A percentile compares a stretch with the other conserved stretches of the same genome.
Conservation (phyloP, 2,329 filamentous ascomycete species). For the Colletotrichum sublineola region DNA sequence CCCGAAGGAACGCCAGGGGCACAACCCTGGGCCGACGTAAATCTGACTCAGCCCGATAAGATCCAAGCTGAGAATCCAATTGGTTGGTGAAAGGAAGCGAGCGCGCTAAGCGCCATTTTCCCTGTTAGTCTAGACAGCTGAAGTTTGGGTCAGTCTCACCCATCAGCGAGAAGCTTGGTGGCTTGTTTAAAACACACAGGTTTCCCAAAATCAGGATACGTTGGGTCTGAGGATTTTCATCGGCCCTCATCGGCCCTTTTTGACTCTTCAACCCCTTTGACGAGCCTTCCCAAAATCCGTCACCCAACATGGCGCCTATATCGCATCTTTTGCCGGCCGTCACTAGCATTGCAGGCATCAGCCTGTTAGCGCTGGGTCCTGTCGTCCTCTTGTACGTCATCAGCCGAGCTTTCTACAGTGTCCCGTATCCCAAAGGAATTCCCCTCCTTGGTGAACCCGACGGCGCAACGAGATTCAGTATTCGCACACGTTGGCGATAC, state of each 20-base stretch:
- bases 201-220: background rate
- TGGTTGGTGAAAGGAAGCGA: background rate
- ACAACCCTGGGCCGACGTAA: too few species aligned
- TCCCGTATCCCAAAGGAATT: constrained; percentile 47
- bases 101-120: constrained; percentile 12
- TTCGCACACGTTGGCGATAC: constrained; percentile 48
- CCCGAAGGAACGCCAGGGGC: background rate
- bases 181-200: constrained; percentile 7
- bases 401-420: constrained; percentile 41
- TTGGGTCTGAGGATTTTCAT: background rate
- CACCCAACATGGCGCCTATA: constrained; percentile 17
- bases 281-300: background rate
- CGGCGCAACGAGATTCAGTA: constrained; percentile 46
- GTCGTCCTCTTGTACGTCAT: constrained; percentile 42
- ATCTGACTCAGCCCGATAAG: background rate
- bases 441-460: constrained; percentile 47
- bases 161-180: background rate
- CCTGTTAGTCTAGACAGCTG: constrained; percentile 6
- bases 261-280: too few species aligned
- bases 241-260: background rate
- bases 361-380: constrained; percentile 9
- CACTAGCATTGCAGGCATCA: constrained; percentile 21
- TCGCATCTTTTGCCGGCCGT: constrained; percentile 5
- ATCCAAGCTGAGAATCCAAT: background rate
- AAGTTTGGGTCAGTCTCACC: background rate